Evolutionary conservation across 441 rosid genomes (phyloP).

Genomic region (Adansonia madagascariensis): DNA sequence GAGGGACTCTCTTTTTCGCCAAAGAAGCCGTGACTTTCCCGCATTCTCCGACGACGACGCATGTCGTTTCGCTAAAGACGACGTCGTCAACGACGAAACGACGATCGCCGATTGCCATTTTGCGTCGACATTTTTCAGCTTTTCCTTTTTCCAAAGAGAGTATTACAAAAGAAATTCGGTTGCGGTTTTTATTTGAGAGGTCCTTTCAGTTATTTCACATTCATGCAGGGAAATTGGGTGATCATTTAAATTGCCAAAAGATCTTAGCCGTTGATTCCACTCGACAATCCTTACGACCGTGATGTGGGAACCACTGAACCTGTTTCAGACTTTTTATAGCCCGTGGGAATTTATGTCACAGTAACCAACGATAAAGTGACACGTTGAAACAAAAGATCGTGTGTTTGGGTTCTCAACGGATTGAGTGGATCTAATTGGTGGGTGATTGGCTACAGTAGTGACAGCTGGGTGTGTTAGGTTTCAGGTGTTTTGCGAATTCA

Average conservation of each 20-base stretch:
- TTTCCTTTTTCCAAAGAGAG: slow-evolving; percentile 5
- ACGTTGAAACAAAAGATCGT: not conserved
- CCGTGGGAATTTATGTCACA: not conserved
- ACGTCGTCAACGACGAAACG: slow-evolving; percentile 79
- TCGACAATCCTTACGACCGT: slow-evolving; percentile 59
- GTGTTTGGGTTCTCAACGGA: not conserved
- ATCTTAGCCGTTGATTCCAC: slow-evolving; percentile 53
- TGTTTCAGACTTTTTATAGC: not conserved
- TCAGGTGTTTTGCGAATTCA: slow-evolving; percentile 57
- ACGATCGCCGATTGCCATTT: slow-evolving; percentile 60
- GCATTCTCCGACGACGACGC: slow-evolving; percentile 50
- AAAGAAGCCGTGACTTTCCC: slow-evolving; percentile 38
- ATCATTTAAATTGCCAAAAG: slow-evolving; percentile 42
- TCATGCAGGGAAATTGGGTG: slow-evolving; percentile 28
- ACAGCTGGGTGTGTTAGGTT: slow-evolving; percentile 33
- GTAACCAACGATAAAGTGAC: slow-evolving; percentile 30
- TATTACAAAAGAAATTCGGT: not conserved
- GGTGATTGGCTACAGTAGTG: slow-evolving; percentile 28
- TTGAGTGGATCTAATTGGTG: slow-evolving; percentile 23
- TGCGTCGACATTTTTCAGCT: slow-evolving; percentile 53
- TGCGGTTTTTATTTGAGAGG: not conserved
- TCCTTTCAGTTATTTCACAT: slow-evolving; percentile 20
- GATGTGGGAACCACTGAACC: slow-evolving; percentile 32
- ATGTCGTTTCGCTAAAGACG: slow-evolving; percentile 75
- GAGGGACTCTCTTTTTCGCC: slow-evolving; percentile 86